A percentile compares a stretch with the other conserved stretches of the same genome.
phyloP scores from a whole-genome alignment of 352 stramenopile genomes.

The Phytophthora pistaciae region DNA sequence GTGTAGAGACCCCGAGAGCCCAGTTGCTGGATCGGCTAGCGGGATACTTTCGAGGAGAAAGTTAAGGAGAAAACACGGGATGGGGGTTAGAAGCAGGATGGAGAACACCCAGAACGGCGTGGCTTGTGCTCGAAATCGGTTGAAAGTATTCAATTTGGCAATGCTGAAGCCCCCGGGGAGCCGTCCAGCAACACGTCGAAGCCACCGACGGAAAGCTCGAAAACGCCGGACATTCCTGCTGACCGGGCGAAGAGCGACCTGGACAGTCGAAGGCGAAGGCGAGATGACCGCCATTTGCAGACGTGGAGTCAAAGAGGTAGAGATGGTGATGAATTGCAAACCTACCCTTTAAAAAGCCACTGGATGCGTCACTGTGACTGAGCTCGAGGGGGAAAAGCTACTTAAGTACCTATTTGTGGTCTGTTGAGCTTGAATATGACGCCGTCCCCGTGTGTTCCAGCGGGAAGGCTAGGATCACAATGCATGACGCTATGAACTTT shows the following conservation, averaged over 20 bases:
- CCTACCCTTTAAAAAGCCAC: too few relatives aligned
- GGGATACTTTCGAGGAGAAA: constrained; percentile 39
- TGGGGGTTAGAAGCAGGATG: constrained; percentile 1
- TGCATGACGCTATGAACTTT: too few relatives aligned
- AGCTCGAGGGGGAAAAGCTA: too few relatives aligned
- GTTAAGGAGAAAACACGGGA: constrained; percentile 16
- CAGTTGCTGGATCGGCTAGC: constrained; percentile 18
- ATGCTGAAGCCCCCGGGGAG: constrained; percentile 3
- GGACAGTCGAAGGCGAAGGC: too few relatives aligned
- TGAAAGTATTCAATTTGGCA: constrained; percentile 35
- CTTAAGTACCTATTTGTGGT: too few relatives aligned
- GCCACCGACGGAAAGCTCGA: not conserved
- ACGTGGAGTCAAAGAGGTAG: too few relatives aligned
- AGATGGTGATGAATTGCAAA: too few relatives aligned
- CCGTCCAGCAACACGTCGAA: not conserved
- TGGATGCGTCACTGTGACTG: too few relatives aligned
- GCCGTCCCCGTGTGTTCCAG: too few relatives aligned
- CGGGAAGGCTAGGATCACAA: too few relatives aligned
- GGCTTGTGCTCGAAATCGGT: constrained; percentile 11
- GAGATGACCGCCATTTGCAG: not conserved
- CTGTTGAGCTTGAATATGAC: too few relatives aligned
- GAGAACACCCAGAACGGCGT: not conserved
- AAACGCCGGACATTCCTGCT: not conserved
- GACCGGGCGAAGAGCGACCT: not conserved
- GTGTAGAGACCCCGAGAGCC: constrained; percentile 13